Percentiles rank a stretch among this genome's conserved stretches.
Conservation (phyloP, 73 alveolate species). For the Stentor coeruleus region DNA sequence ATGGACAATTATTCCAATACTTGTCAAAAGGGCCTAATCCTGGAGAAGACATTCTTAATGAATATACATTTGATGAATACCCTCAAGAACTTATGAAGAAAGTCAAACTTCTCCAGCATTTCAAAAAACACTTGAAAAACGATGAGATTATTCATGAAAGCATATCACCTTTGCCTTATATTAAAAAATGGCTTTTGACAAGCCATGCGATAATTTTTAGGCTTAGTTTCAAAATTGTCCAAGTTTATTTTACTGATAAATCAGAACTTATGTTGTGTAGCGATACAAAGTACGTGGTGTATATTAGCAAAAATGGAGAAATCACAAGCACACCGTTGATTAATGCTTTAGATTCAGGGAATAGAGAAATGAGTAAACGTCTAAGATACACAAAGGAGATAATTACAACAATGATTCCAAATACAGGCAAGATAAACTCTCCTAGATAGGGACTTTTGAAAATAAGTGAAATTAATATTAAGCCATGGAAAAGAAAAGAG, state of each 20-base stretch:
- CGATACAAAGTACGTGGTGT: constrained; percentile 52
- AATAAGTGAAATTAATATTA: too few relatives aligned
- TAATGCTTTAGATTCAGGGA: constrained; percentile 50
- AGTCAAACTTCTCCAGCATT: constrained; percentile 43
- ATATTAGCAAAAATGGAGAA: constrained; percentile 57
- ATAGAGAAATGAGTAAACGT: constrained; percentile 57
- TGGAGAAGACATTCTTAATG: too few relatives aligned
- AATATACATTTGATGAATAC: constrained; percentile 30
- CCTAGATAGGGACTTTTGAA: too few relatives aligned
- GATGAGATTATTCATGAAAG: constrained; percentile 30
- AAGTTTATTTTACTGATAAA: constrained; percentile 60
- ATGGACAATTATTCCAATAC: too few relatives aligned
- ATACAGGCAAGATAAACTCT: too few relatives aligned
- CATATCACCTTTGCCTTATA: not conserved
- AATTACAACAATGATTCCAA: too few relatives aligned
- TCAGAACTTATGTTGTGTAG: constrained; percentile 55
- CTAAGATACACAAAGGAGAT: constrained; percentile 59
- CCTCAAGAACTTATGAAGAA: constrained; percentile 49
- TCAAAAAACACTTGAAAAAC: constrained; percentile 44
- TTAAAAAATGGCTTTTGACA: constrained; percentile 56
- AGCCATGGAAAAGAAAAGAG: not conserved
- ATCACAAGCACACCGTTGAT: constrained; percentile 48
- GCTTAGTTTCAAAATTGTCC: constrained; percentile 56
- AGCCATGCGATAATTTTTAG: constrained; percentile 72
- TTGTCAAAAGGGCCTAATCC: too few relatives aligned